phyloP scores from a whole-genome alignment of 805 yeast genomes.

The Candida nonsorbophila region DNA sequence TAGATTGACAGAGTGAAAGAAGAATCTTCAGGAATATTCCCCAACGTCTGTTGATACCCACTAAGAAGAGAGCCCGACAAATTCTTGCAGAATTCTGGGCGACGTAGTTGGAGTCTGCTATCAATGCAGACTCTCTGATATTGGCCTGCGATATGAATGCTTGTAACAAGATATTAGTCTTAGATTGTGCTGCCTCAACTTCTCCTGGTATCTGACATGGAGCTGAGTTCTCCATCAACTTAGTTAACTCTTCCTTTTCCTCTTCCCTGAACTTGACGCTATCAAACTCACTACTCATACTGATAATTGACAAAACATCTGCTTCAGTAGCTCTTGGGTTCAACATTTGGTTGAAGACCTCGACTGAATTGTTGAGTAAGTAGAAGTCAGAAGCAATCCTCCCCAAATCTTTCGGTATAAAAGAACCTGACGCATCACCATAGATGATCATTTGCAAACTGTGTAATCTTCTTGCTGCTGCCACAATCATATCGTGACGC shows the following conservation, averaged over 20 bases:
- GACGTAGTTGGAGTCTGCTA: slow-evolving; percentile 85
- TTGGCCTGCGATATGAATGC: slow-evolving; percentile 75
- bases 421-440: slow-evolving; percentile 77
- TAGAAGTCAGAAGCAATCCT: slow-evolving; percentile 94
- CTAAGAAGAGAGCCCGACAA: slow-evolving; percentile 81
- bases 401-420: slow-evolving; percentile 85
- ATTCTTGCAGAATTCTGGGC: slow-evolving; percentile 95
- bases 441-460: slow-evolving; percentile 87
- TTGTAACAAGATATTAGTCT: slow-evolving; percentile 82
- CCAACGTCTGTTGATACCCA: slow-evolving; percentile 90
- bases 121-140: slow-evolving; percentile 73
- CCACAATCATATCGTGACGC: slow-evolving; percentile 68
- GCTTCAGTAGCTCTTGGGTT: slow-evolving; percentile 88
- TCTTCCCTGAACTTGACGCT: slow-evolving; percentile 85
- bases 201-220: slow-evolving; percentile 84
- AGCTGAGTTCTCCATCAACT: slow-evolving; percentile 51
- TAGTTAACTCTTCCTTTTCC: slow-evolving; percentile 68
- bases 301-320: slow-evolving; percentile 79
- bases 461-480: slow-evolving; percentile 82
- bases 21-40: slow-evolving; percentile 71
- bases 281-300: slow-evolving; percentile 93
- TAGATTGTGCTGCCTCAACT: slow-evolving; percentile 71
- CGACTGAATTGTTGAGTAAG: slow-evolving; percentile 76
- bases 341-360: slow-evolving; percentile 80
- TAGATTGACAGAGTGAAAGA: slow-evolving; percentile 78